phyloP scores from a whole-genome alignment of 73 alveolate genomes.

The Tetrahymena malaccensis region DNA sequence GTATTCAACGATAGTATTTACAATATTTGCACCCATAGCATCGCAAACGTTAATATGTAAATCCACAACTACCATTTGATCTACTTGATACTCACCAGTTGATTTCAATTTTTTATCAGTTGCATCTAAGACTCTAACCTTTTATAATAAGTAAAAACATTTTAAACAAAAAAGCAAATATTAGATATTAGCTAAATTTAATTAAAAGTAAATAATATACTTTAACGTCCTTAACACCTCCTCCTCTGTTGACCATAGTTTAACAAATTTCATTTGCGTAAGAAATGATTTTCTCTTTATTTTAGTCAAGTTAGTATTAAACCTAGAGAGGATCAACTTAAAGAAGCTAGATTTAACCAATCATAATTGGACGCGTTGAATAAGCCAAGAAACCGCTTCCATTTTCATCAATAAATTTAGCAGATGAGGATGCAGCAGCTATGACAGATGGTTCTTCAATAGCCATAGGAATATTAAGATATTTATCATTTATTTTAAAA shows the following conservation, averaged over 20 bases:
- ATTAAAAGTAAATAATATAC: background rate
- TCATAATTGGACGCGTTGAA: constrained; percentile 89
- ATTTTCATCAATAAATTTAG: constrained; percentile 78
- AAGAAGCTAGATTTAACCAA: constrained; percentile 76
- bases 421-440: constrained; percentile 97
- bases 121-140: constrained; percentile 6
- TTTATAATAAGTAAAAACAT: background rate
- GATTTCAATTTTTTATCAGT: constrained; percentile 49
- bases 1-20: constrained; percentile 86
- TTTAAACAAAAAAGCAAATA: background rate
- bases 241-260: constrained; percentile 95
- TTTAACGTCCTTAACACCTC: constrained; percentile 91
- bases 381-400: constrained; percentile 83
- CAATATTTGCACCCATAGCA: constrained; percentile 96
- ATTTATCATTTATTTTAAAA: constrained; percentile 80
- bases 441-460: constrained; percentile 98
- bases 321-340: constrained; percentile 57
- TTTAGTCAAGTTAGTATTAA: constrained; percentile 47
- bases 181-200: too few relatives aligned
- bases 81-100: constrained; percentile 2
- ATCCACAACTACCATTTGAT: constrained; percentile 48
- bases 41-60: constrained; percentile 87
- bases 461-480: constrained; percentile 93
- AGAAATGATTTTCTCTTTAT: constrained; percentile 67
- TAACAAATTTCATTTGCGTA: constrained; percentile 82